A percentile compares a stretch with the other conserved stretches of the same genome.
phyloP scores from a whole-genome alignment of 768 basidiomycete species.

The Aureoboletus auriporus region DNA sequence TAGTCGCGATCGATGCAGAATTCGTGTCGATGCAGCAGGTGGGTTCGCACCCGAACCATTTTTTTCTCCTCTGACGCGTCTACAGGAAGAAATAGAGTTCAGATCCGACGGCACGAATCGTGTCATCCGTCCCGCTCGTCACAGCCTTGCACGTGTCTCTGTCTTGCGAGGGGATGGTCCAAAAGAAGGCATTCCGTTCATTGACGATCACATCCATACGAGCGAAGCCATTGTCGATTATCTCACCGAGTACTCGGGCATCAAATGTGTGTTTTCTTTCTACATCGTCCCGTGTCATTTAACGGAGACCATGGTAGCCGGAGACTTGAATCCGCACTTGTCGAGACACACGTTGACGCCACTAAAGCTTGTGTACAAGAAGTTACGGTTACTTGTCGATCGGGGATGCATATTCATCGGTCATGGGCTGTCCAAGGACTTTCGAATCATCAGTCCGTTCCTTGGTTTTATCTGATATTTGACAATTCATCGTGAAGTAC shows the following conservation, averaged over 20 bases:
- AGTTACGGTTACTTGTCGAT: conserved; percentile 88
- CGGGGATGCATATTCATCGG: conserved; percentile 95
- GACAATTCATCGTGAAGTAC: neutral
- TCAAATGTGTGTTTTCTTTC: conserved; percentile 62
- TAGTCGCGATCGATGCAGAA: conserved; percentile 95
- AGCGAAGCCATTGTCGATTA: conserved; percentile 96
- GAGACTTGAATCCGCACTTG: conserved; percentile 82
- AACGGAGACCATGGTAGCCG: conserved; percentile 47
- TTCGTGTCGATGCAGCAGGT: conserved; percentile 97
- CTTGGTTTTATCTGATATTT: neutral
- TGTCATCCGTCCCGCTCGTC: conserved; percentile 84
- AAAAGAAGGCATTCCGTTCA: conserved; percentile 83
- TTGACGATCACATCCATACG: conserved; percentile 97
- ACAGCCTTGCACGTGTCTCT: conserved; percentile 92
- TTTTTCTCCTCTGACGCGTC: neutral
- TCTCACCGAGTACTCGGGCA: conserved; percentile 94
- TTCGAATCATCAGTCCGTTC: conserved; percentile 91
- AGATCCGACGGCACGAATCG: conserved; percentile 94
- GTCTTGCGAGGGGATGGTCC: conserved; percentile 84
- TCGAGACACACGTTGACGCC: conserved; percentile 91
- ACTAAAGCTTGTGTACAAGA: conserved; percentile 97
- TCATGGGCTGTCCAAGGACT: conserved; percentile 95
- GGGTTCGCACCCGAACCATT: neutral
- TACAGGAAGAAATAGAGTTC: conserved; percentile 90
- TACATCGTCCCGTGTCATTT: neutral